Base-by-base conservation (phyloP, 768 basidiomycete species). In the Suillus sp. region DNA sequence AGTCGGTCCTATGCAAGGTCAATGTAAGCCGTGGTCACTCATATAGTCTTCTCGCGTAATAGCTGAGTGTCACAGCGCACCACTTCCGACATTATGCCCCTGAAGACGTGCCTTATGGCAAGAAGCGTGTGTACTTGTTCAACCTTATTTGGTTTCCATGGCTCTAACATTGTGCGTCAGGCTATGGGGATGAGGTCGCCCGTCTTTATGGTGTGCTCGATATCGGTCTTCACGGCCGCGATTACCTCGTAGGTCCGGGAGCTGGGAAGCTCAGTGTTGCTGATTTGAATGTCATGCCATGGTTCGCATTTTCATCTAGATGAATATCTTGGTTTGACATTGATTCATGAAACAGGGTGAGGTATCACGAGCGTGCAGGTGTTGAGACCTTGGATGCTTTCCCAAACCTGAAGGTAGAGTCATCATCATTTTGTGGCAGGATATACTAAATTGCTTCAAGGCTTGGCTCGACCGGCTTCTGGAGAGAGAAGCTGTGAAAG, bases 1-100 rank as follows among this genome's bases (percentile, higher is more conserved):
- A 30, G 75, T 92, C 27, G 92, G 91, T 32, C 92, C 93, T n/a
- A 95, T 93, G 91, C 91, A 94, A 79, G 90, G 91, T 35, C 90
- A 92, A 78, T 72, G 76, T 74, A 55, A 20, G 59, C 61, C 32
- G 2, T 7, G 27, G 25, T 16, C 7, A 16, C 25, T 30, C 37
- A 1, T 45, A 6, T 14, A 6, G 1, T 11, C 20, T n/a, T 38
- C 66, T 71, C 74, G 61, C 35, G n/a, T 5, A 51, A 61, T 56
- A 16, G 27, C 48, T 25, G 34, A 47, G 51, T 20, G 30, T 38
- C 16, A 60, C 69, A 85, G 88, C 90, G 13, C 84, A 86, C 71
- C 90, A 92, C 77, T 95, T 94, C 78, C 80, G 77, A 60, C 74
- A 75, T n/a, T 82, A 70, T 66, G 88, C 89, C 1, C 84, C 86